Base-by-base conservation (phyloP, 2,329 filamentous ascomycete genomes). In the Fusarium foetens region DNA sequence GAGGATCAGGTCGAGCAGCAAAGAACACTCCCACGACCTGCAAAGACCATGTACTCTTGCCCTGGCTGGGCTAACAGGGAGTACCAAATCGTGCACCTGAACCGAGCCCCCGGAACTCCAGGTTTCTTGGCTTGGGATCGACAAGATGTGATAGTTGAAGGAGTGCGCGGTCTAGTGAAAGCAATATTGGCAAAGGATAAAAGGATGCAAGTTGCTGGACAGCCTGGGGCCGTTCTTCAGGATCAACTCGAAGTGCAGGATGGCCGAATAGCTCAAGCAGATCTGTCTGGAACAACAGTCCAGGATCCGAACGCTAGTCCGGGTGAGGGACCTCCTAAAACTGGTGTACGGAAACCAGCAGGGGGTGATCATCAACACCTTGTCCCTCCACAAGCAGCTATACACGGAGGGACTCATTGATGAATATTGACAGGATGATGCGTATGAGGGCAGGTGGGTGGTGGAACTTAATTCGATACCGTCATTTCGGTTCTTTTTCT, bases 101-200 rank as follows among this genome's bases (percentile, higher is more conserved):
- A 81, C 53, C 81, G 85, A 35, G 79, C 80, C 1, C 17, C 74
- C 9, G 85, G 85, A 5, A 78, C 77, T 8, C 79, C 84, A 0
- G 85, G 86, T 0, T 78, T 88, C 38, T 71, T 88, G 38, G 82
- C 84, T 16, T 87, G 85, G 83, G 85, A 87, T 64, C 78, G 82
- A 21, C 86, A 86, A 3, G 83, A 85, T 36, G 72, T 86, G 41
- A 84, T 88, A 61, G 72, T 79, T 1, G 72, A 80, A 6, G 86
- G 86, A 1, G 79, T 82, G 6, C 78, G 82, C 38, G 81, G 79
- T 8, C 77, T 88, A 38, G 82, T 83, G 1, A 79, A 79, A 59
- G 80, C 79, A 6, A 74, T 87, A 13, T 35, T 85, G 19, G 77
- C 74, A 29, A 66, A 71, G 12, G 84, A 86, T 59, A 73, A 74